A percentile compares a stretch with the other conserved stretches of the same genome.
Evolutionary conservation across 169 alveolate genomes (phyloP).

Genomic region (Eimeria praecox): DNA sequence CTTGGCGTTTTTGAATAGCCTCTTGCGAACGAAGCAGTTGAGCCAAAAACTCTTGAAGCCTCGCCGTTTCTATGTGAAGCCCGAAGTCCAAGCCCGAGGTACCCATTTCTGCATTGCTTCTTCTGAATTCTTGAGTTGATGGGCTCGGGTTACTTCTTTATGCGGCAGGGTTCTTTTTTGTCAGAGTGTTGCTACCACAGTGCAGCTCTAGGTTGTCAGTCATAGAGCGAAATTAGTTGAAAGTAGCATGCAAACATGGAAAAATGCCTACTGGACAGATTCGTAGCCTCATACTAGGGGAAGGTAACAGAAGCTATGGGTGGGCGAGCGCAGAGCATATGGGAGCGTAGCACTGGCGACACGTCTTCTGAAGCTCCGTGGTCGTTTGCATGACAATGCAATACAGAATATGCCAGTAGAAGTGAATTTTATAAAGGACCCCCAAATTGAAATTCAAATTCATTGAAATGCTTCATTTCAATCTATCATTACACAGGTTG

Average conservation of each 20-base stretch:
- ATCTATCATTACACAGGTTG: not conserved
- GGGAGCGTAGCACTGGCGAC: not conserved
- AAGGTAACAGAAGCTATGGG: not conserved
- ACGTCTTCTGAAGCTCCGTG: not conserved
- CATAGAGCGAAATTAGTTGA: not conserved
- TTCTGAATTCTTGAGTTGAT: not conserved
- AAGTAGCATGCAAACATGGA: not conserved
- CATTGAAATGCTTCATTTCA: not conserved
- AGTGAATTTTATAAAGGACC: not conserved
- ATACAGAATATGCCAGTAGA: not conserved
- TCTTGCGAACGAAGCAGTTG: constrained; percentile 53
- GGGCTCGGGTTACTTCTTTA: not conserved
- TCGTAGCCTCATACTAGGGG: not conserved
- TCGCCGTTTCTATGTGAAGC: constrained; percentile 57
- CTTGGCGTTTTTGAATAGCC: constrained; percentile 34
- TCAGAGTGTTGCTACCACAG: not conserved
- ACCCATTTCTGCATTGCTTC: constrained; percentile 43
- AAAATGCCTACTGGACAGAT: not conserved
- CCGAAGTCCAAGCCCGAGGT: constrained; percentile 28
- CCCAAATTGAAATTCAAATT: too few relatives aligned
- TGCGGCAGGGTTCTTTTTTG: not conserved
- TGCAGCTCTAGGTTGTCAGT: not conserved
- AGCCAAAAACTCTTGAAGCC: constrained; percentile 56
- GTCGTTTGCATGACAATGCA: not conserved
- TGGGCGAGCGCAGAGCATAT: not conserved